phyloP scores from a whole-genome alignment of 2,329 filamentous ascomycete species.

The Alternaria triticina region DNA sequence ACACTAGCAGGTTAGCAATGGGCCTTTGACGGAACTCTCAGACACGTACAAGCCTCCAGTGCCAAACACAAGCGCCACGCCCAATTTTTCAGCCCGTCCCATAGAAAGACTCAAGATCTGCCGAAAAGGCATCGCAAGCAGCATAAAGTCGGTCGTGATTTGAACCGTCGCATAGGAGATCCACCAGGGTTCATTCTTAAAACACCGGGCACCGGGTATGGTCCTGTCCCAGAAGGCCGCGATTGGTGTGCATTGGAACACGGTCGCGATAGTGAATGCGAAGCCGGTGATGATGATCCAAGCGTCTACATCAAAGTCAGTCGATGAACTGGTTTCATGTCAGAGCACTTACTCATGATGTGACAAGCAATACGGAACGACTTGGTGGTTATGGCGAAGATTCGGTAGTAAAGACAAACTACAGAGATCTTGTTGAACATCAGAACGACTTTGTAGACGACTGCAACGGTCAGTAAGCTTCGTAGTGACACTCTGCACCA shows the following conservation, averaged over 20 bases:
- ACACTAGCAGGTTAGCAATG: slow-evolving; percentile 21
- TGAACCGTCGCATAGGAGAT: slow-evolving; percentile 31
- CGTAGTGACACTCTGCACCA: neutral
- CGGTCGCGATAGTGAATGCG: slow-evolving; percentile 37
- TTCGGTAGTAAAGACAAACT: slow-evolving; percentile 42
- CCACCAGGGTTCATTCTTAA: slow-evolving; percentile 36
- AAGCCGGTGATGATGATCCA: slow-evolving; percentile 43
- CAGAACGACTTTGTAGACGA: slow-evolving; percentile 48
- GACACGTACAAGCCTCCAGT: slow-evolving; percentile 29
- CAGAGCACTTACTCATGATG: slow-evolving; percentile 22
- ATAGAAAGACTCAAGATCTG: slow-evolving; percentile 28
- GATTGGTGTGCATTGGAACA: slow-evolving; percentile 44
- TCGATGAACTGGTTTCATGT: neutral
- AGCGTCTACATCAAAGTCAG: slow-evolving; percentile 3
- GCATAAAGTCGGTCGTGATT: slow-evolving; percentile 26
- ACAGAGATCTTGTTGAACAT: slow-evolving; percentile 46
- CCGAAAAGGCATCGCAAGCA: slow-evolving; percentile 27
- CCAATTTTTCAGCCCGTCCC: slow-evolving; percentile 27
- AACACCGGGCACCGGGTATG: slow-evolving; percentile 36
- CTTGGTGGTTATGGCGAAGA: slow-evolving; percentile 37
- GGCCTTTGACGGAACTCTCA: neutral
- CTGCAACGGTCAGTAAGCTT: slow-evolving; percentile 1
- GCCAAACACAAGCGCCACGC: slow-evolving; percentile 29
- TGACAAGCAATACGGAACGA: slow-evolving; percentile 35
- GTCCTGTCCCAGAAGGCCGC: slow-evolving; percentile 39